Evolutionary conservation across 192 early-diverging fungal species (phyloP), one percentile per base, ranked within the genome.

Genomic region (Paraglomus occultum): DNA sequence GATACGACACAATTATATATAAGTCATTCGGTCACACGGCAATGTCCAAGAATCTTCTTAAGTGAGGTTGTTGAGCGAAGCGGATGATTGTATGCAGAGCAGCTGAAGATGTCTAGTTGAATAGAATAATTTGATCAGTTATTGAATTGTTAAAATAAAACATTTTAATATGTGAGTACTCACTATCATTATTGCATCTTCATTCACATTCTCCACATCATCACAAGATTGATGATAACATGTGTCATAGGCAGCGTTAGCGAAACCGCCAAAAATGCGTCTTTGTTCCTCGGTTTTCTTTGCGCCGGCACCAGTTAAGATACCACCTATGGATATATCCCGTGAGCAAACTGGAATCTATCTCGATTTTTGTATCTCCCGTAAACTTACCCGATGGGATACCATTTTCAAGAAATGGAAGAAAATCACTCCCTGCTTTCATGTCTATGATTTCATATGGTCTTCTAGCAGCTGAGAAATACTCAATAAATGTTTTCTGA

Each of bases 151-250:
- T n/a, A n/a, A n/a, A n/a, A n/a, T n/a, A n/a, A n/a, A n/a, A n/a
- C n/a, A n/a, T n/a, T n/a, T n/a, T n/a, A n/a, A n/a, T n/a, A n/a
- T n/a, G n/a, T n/a, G 23, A 61, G n/a, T 15, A 38, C 42, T 23
- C 50, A 64, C 62, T 40, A 74, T 8, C 9, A 49, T 54, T 53
- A 90, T 71, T 5, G 84, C 89, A 9, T 76, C 73, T 52, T 84
- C 76, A 72, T 80, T 86, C 23, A 90, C 75, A 70, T 90, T 88
- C n/a, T 85, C 78, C 5, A 87, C 39, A 0, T 80, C 83, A 71
- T 90, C 89, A 73, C 89, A 90, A 62, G 84, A 75, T 60, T 85
- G 80, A 65, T 90, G 89, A 60, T 90, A 88, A 74, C 89, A 90
- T 18, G 87, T 80, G 20, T 90, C 89, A 38, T 87, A 75, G 15